Percentiles rank a stretch among this genome's conserved stretches.
Evolutionary conservation across 257 asterid species (phyloP).

Genomic region (Solanum dulcamara): DNA sequence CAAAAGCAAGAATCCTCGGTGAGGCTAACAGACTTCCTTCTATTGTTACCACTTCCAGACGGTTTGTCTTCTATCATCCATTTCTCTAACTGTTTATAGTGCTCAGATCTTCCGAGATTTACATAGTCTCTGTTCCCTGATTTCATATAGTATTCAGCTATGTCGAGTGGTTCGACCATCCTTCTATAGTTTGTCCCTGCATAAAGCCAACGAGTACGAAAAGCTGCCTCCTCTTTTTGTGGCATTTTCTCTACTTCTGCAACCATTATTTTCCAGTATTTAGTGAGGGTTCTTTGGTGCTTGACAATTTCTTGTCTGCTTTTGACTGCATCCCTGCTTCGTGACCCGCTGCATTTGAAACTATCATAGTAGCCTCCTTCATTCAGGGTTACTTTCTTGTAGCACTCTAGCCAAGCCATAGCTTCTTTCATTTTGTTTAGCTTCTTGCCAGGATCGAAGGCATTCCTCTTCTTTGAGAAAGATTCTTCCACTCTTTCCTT

Average conservation of each 20-base stretch:
- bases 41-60: neutral
- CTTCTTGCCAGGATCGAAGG: slow-evolving; percentile 15
- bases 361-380: slow-evolving; percentile 18
- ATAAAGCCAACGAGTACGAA: slow-evolving; percentile 20
- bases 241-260: slow-evolving; percentile 17
- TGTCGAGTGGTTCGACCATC: slow-evolving; percentile 27
- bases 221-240: slow-evolving; percentile 1
- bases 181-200: slow-evolving; percentile 25
- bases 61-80: slow-evolving; percentile 14
- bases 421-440: slow-evolving; percentile 14
- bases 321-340: slow-evolving; percentile 4
- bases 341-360: neutral
- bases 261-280: slow-evolving; percentile 13
- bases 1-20: slow-evolving; percentile 26
- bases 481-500: neutral
- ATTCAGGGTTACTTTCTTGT: slow-evolving; percentile 7
- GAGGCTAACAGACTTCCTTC: slow-evolving; percentile 7
- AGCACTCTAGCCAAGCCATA: slow-evolving; percentile 22
- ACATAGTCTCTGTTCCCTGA: slow-evolving; percentile 8
- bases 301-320: slow-evolving; percentile 10
- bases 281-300: slow-evolving; percentile 6
- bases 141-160: slow-evolving; percentile 19
- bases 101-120: slow-evolving; percentile 4
- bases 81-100: slow-evolving; percentile 18
- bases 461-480: neutral